These are phyloP conservation scores for Paecilomyces variotii DNA, from an alignment of 2,329 filamentous ascomycete species.

Conservation along the genomic window DNA sequence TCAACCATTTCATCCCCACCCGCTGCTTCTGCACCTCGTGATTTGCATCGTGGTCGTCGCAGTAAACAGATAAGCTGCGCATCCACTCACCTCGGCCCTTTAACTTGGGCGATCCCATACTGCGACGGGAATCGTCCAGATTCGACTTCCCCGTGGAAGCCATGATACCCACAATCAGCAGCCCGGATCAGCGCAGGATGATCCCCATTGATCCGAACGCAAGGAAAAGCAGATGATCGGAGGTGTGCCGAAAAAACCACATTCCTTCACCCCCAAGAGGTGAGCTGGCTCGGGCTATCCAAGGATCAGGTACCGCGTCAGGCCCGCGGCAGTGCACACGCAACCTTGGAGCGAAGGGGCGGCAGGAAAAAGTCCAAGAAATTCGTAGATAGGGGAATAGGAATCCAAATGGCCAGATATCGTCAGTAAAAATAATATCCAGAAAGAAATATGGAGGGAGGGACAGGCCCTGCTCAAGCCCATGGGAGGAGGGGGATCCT, in stretches of 20 bases:
- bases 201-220: slow-evolving; percentile 33
- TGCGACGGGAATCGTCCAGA: slow-evolving; percentile 39
- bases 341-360: not conserved
- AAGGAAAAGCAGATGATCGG: slow-evolving; percentile 20
- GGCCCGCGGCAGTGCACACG: not conserved
- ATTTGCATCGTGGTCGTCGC: not conserved
- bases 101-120: slow-evolving; percentile 39
- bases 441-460: not conserved
- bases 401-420: not conserved
- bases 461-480: not conserved
- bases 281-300: slow-evolving; percentile 10
- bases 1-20: not conserved
- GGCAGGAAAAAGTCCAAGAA: not conserved
- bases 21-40: not conserved
- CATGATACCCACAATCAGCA: slow-evolving; percentile 29
- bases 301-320: slow-evolving; percentile 3
- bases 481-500: not conserved
- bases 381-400: not conserved
- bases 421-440: not conserved
- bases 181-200: slow-evolving; percentile 27
- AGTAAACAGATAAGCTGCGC: slow-evolving; percentile 3
- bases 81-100: slow-evolving; percentile 39
- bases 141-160: slow-evolving; percentile 36
- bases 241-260: slow-evolving; percentile 22
- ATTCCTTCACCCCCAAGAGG: slow-evolving; percentile 25